Evolutionary conservation across 768 basidiomycete genomes (phyloP).

Genomic region (Mycena crocata): DNA sequence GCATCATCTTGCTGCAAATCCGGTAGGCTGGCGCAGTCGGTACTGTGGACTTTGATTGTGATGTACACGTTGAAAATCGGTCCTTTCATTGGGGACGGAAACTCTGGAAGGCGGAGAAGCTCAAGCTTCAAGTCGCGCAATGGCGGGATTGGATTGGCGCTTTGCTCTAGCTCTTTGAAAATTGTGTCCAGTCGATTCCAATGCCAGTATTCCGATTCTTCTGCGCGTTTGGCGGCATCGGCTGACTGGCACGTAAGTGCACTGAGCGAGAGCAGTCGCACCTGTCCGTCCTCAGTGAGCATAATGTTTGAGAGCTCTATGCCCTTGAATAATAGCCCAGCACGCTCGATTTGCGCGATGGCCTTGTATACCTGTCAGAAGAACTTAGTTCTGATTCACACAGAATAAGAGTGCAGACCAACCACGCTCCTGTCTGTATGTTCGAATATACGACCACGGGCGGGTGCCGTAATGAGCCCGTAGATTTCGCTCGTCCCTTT

Average conservation of each 20-base stretch:
- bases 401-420: neutral
- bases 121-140: neutral
- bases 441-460: conserved; percentile 29
- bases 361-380: conserved; percentile 22
- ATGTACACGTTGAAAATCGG: neutral
- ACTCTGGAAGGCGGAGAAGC: neutral
- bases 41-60: neutral
- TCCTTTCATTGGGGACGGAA: conserved; percentile 5
- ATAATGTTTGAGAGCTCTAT: conserved; percentile 7
- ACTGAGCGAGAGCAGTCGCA: conserved; percentile 4
- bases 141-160: neutral
- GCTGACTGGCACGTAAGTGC: neutral
- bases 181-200: conserved; percentile 7
- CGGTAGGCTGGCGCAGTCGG: neutral
- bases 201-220: conserved; percentile 8
- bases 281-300: conserved; percentile 3
- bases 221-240: neutral
- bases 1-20: neutral
- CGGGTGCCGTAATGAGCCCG: conserved; percentile 36
- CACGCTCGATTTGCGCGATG: conserved; percentile 20
- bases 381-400: neutral
- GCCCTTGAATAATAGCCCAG: conserved; percentile 11
- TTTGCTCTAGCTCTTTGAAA: conserved; percentile 1
- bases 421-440: conserved; percentile 27
- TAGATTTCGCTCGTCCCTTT: conserved; percentile 29